phyloP scores from a whole-genome alignment of 75 land plant species.

The Pinus albicaulis region DNA sequence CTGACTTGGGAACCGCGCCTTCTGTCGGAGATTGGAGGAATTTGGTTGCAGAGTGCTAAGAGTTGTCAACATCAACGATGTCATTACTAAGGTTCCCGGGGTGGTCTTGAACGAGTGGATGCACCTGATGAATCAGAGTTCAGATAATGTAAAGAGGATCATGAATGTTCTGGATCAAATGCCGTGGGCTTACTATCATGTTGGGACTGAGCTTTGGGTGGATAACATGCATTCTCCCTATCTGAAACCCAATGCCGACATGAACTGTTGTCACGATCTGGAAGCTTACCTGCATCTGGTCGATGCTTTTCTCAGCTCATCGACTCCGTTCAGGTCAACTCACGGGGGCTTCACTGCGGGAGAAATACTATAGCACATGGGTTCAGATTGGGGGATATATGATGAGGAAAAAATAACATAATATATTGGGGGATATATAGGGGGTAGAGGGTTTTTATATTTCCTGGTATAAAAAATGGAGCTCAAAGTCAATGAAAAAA shows the following conservation, averaged over 20 bases:
- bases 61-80: conserved; percentile 57
- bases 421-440: no score
- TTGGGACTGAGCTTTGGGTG: conserved; percentile 52
- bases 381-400: no score
- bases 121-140: not conserved
- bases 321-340: conserved; percentile 35
- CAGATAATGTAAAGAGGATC: not conserved
- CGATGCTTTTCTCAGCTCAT: conserved; percentile 55
- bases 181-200: conserved; percentile 47
- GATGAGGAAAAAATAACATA: no score
- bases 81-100: conserved; percentile 61
- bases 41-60: conserved; percentile 57
- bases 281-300: conserved; percentile 32
- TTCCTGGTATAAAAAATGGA: no score
- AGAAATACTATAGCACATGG: no score
- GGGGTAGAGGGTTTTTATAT: no score
- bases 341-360: no score
- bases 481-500: no score
- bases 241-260: conserved; percentile 28
- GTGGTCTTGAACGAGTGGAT: conserved; percentile 31
- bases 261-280: conserved; percentile 23
- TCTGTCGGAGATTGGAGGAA: conserved; percentile 37
- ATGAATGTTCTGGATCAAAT: conserved; percentile 12
- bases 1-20: conserved; percentile 56
- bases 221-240: conserved; percentile 43